Conservation (phyloP, 352 stramenopile species). For the Elongisporangium prolatum region DNA sequence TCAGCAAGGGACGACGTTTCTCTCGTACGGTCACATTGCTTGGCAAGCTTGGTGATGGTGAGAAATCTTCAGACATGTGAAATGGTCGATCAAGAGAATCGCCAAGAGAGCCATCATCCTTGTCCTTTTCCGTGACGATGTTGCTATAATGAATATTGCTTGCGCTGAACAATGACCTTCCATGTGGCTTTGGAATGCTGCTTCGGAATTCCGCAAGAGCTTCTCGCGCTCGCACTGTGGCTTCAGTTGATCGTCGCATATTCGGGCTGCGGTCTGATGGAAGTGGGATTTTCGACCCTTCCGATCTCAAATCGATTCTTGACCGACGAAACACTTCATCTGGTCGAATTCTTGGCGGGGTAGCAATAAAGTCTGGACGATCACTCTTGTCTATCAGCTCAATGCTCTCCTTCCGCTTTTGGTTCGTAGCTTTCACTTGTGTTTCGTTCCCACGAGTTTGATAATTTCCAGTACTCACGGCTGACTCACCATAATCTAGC, state of each 20-base stretch:
- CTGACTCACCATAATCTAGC: not conserved
- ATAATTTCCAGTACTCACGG: not conserved
- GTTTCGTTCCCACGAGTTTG: not conserved
- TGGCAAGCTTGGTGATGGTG: not conserved
- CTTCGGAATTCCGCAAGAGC: not conserved
- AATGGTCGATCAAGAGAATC: not conserved
- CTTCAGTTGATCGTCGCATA: not conserved
- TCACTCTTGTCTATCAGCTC: not conserved
- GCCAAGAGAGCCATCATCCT: not conserved
- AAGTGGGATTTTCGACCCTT: conserved; percentile 13
- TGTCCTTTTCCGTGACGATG: not conserved
- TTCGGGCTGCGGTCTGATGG: not conserved
- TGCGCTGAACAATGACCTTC: not conserved
- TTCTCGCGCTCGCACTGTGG: not conserved
- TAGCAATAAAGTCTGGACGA: not conserved
- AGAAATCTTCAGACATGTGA: not conserved
- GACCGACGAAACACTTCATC: conserved; percentile 13
- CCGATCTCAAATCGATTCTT: conserved; percentile 5
- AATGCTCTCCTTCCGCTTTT: not conserved
- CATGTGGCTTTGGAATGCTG: not conserved
- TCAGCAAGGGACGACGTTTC: not conserved
- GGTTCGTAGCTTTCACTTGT: not conserved
- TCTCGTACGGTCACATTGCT: not conserved
- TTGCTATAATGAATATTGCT: not conserved
- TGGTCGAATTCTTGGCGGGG: not conserved